Base-by-base conservation (phyloP, 1,139 yeast species). In the Yamadazyma sp. region DNA sequence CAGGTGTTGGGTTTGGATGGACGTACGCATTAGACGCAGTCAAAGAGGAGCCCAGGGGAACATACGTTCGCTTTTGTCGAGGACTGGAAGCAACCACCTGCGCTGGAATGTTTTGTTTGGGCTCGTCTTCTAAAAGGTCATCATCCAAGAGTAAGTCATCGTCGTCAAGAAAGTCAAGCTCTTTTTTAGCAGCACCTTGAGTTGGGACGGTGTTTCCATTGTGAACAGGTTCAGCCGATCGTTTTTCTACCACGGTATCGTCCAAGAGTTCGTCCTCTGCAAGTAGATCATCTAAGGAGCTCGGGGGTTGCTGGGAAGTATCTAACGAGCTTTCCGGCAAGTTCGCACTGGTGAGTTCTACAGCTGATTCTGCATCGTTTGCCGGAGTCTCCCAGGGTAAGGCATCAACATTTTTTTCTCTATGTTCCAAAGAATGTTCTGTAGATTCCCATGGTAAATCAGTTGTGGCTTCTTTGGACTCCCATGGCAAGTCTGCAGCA, bases 111-210 rank as follows among this genome's bases (percentile, higher is more conserved):
- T 4, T 11, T 28, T 9, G 15, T 9, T 12, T 27, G 14, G 38
- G 40, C 14, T 37, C 39, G 14, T 39, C 41, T 4, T 37, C 42
- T 25, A 56, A 37, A n/a, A 51, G 39, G 14, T 46, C 49, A 33
- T 50, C 55, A 31, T 49, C 51, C 22, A 20, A 20, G 26, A 56
- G 39, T 14, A 51, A 41, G n/a, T 46, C 49, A 33, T 50, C 55
- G 31, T 49, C 51, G 12, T 47, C 52, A 33, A 50, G 45, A 28
- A 51, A 51, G 7, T 33, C 47, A 22, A 41, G 40, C 17, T 7
- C 23, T 28, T 23, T n/a, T n/a, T 40, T 31, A 22, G 11, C 14
- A 6, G 11, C 26, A 4, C 12, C 11, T 24, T 11, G 11, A 5
- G 26, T 24, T 32, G n/a, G n/a, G n/a, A n/a, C n/a, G n/a, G n/a